These are phyloP conservation scores for Talaromyces wortmannii DNA, from an alignment of 495 filamentous ascomycete species.

Conservation along the genomic window DNA sequence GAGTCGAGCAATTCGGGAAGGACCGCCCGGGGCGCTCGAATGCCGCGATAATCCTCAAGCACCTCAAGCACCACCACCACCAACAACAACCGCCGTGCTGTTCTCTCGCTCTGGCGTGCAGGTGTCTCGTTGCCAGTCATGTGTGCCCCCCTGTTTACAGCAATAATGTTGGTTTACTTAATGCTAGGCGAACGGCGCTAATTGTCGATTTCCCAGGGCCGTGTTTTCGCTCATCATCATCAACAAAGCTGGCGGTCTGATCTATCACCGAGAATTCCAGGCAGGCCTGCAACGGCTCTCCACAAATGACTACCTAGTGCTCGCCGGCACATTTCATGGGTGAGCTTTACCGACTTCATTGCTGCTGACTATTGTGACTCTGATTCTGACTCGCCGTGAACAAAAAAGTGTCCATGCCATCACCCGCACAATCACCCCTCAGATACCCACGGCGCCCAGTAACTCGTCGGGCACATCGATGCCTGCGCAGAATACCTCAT, in stretches of 20 bases:
- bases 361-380: background rate
- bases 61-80: too few relatives aligned
- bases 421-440: slow-evolving; percentile 69
- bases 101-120: background rate
- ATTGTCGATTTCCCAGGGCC: slow-evolving; percentile 48
- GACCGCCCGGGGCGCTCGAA: background rate
- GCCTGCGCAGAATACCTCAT: slow-evolving; percentile 18
- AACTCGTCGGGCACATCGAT: slow-evolving; percentile 16
- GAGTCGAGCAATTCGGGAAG: background rate
- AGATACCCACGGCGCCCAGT: slow-evolving; percentile 19
- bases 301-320: slow-evolving; percentile 89
- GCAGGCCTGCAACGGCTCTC: slow-evolving; percentile 75
- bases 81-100: background rate
- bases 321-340: slow-evolving; percentile 98
- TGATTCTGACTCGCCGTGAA: background rate
- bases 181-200: background rate
- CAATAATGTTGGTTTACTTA: background rate
- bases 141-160: background rate
- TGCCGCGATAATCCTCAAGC: too few relatives aligned
- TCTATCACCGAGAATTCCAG: slow-evolving; percentile 92
- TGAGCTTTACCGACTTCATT: slow-evolving; percentile 19
- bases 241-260: slow-evolving; percentile 94
- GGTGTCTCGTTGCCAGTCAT: background rate
- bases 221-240: slow-evolving; percentile 93
- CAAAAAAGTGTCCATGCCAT: slow-evolving; percentile 76